phyloP scores from a whole-genome alignment of 164 flowering plant species.

The Vitis labrusca region DNA sequence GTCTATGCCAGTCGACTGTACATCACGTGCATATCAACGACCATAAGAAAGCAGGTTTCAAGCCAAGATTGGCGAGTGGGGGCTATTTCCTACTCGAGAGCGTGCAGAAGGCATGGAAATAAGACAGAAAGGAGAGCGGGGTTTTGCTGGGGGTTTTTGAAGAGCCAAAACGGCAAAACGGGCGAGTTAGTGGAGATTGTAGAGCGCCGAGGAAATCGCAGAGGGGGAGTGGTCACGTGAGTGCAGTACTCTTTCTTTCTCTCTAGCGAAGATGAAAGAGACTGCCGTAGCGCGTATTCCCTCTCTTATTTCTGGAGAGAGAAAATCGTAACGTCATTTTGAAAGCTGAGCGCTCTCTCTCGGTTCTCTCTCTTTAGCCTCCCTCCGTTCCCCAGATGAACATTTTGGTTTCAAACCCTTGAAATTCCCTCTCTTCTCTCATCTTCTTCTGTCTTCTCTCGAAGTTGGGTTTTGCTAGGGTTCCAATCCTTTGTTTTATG shows the following conservation, averaged over 20 bases:
- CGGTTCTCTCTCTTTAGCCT: background rate
- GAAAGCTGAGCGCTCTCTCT: background rate
- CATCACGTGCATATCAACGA: too few species aligned
- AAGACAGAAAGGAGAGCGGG: background rate
- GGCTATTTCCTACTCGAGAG: too few species aligned
- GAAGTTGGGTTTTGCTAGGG: background rate
- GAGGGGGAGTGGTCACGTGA: conserved; percentile 7
- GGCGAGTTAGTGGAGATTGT: background rate
- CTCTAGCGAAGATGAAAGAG: background rate
- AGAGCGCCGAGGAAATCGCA: background rate
- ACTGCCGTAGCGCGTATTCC: background rate
- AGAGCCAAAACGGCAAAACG: background rate
- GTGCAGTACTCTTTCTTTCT: background rate
- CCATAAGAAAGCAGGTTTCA: too few species aligned
- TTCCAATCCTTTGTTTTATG: background rate
- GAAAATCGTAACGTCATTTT: conserved; percentile 17
- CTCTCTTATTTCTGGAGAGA: background rate
- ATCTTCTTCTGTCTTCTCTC: background rate
- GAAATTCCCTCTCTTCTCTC: conserved; percentile 3
- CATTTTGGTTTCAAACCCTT: conserved; percentile 6
- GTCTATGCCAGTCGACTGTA: too few species aligned
- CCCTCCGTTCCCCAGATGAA: background rate
- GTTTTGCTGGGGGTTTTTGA: too few species aligned
- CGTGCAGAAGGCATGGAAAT: background rate
- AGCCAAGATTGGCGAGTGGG: too few species aligned